Evolutionary conservation across 768 basidiomycete genomes (phyloP).

Genomic region (Butyriboletus loyo): DNA sequence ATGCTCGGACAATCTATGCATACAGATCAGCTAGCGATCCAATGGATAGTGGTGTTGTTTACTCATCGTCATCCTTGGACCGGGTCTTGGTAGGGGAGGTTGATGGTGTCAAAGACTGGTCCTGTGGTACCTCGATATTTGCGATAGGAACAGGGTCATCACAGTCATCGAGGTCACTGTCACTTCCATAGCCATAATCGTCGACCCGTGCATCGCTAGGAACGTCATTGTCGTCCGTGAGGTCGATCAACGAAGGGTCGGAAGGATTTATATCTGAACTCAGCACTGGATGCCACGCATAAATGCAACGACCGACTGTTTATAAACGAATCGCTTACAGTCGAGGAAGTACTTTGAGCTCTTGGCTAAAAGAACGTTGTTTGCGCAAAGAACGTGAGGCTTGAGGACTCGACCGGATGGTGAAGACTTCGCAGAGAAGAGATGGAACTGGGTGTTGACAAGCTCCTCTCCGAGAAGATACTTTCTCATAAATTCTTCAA

Average conservation of each 20-base stretch:
- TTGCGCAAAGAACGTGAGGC: slow-evolving; percentile 27
- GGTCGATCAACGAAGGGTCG: slow-evolving; percentile 12
- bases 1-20: slow-evolving; percentile 9
- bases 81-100: neutral
- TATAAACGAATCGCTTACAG: slow-evolving; percentile 11
- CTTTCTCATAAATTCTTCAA: slow-evolving; percentile 22
- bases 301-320: neutral
- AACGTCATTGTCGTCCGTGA: slow-evolving; percentile 12
- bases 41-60: neutral
- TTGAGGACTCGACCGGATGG: slow-evolving; percentile 5
- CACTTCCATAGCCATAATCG: slow-evolving; percentile 32
- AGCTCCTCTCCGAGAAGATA: slow-evolving; percentile 28
- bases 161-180: slow-evolving; percentile 36
- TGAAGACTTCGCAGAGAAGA: slow-evolving; percentile 23
- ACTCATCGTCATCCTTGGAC: slow-evolving; percentile 11
- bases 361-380: slow-evolving; percentile 24
- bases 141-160: neutral
- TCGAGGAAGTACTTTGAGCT: slow-evolving; percentile 29
- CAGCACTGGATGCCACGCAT: slow-evolving; percentile 8
- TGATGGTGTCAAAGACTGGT: neutral
- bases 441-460: slow-evolving; percentile 31
- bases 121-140: neutral
- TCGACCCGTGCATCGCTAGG: slow-evolving; percentile 4
- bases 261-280: slow-evolving; percentile 8
- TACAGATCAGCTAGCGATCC: neutral